phyloP scores from a whole-genome alignment of 1,284 basidiomycete genomes.

The Microbotryomycetes sp. region DNA sequence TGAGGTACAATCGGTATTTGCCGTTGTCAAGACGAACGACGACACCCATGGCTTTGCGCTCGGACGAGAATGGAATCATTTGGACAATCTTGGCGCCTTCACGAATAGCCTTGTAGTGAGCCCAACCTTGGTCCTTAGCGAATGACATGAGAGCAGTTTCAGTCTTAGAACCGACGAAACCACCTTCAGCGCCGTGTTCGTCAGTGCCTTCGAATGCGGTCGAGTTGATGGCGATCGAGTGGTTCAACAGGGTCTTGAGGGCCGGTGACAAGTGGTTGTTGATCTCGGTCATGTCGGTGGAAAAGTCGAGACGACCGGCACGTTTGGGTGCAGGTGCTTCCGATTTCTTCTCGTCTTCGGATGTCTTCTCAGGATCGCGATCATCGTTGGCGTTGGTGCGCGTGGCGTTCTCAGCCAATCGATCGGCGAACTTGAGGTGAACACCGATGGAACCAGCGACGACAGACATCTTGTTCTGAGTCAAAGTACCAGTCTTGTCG shows the following conservation, averaged over 20 bases:
- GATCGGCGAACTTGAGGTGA: conserved; percentile 83
- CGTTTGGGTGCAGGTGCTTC: conserved; percentile 3
- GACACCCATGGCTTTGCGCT: conserved; percentile 93
- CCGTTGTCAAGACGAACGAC: conserved; percentile 61
- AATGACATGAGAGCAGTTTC: conserved; percentile 89
- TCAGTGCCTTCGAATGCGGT: conserved; percentile 88
- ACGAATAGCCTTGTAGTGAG: conserved; percentile 62
- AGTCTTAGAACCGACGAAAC: conserved; percentile 91
- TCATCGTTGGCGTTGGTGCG: conserved; percentile 68
- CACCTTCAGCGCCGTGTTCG: conserved; percentile 55
- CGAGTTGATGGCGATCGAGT: conserved; percentile 84
- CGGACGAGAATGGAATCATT: conserved; percentile 91
- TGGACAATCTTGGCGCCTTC: conserved; percentile 66
- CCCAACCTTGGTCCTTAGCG: conserved; percentile 80
- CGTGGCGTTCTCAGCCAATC: conserved; percentile 64
- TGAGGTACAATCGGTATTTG: conserved; percentile 69
- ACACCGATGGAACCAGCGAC: conserved; percentile 92
- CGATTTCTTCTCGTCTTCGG: conserved; percentile 10
- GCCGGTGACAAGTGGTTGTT: conserved; percentile 59
- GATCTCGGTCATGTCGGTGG: conserved; percentile 69
- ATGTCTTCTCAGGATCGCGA: conserved; percentile 41
- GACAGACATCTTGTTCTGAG: conserved; percentile 90
- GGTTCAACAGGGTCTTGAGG: conserved; percentile 68
- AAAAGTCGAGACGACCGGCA: conserved; percentile 58
- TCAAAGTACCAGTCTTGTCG: conserved; percentile 53